A percentile compares a stretch with the other conserved stretches of the same genome.
These are phyloP conservation scores for Ampelocalamus luodianensis DNA, from an alignment of 176 grass and related monocot species.

Conservation along the genomic window DNA sequence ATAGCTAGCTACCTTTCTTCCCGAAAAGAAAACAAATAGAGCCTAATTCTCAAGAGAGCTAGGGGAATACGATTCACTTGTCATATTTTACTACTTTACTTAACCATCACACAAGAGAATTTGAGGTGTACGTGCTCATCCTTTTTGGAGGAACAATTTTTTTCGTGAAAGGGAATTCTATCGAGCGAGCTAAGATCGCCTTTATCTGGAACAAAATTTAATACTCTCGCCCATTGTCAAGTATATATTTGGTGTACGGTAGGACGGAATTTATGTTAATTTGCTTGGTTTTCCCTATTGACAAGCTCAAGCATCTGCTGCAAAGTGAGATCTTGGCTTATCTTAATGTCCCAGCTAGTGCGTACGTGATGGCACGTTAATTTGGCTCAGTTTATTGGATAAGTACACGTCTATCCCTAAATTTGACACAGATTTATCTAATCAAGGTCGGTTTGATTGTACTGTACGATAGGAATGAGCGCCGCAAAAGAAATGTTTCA, in stretches of 20 bases:
- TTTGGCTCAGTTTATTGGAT: background rate
- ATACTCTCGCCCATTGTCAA: conserved; percentile 51
- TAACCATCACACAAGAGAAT: conserved; percentile 57
- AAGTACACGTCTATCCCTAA: background rate
- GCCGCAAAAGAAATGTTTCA: background rate
- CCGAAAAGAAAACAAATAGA: conserved; percentile 45
- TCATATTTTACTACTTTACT: conserved; percentile 50
- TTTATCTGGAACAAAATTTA: conserved; percentile 38
- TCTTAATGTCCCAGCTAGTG: conserved; percentile 31
- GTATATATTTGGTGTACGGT: conserved; percentile 65
- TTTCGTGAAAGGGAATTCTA: conserved; percentile 45
- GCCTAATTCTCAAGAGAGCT: conserved; percentile 28
- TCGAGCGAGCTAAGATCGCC: conserved; percentile 28
- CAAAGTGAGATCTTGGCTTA: conserved; percentile 46
- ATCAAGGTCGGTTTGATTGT: background rate
- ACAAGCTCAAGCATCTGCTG: conserved; percentile 53
- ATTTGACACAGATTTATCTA: conserved; percentile 30
- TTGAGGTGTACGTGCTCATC: conserved; percentile 33
- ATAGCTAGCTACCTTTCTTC: too few species aligned
- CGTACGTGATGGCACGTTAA: conserved; percentile 30
- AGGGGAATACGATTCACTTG: conserved; percentile 57
- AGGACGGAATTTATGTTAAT: conserved; percentile 30
- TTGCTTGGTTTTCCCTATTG: conserved; percentile 19
- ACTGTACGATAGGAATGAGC: background rate
- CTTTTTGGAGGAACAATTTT: conserved; percentile 12